phyloP scores from a whole-genome alignment of 495 filamentous ascomycete species.

The Aspergillus bridgeri region DNA sequence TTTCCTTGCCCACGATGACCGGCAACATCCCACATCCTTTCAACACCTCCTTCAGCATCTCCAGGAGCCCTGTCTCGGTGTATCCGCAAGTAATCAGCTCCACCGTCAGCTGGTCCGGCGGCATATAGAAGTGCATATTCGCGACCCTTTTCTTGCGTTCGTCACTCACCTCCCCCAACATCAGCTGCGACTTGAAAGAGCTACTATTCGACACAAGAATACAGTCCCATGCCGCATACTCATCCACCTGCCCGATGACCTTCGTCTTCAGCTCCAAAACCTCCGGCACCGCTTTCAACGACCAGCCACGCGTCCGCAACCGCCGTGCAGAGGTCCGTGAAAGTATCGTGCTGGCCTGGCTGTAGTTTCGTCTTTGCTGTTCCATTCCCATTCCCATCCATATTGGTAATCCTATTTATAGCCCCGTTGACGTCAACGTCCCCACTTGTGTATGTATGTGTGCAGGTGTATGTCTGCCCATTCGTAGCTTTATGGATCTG shows the following conservation, averaged over 20 bases:
- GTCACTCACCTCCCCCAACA: conserved; percentile 17
- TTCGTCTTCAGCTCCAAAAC: conserved; percentile 44
- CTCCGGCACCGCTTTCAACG: conserved; percentile 53
- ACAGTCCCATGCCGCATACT: conserved; percentile 35
- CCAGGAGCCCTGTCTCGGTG: conserved; percentile 44
- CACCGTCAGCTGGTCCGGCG: conserved; percentile 43
- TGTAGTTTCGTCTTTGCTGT: not conserved
- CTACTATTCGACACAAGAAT: conserved; percentile 47
- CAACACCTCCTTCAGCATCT: conserved; percentile 38
- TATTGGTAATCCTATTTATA: not conserved
- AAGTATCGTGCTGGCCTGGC: conserved; percentile 17
- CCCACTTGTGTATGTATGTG: too few species aligned
- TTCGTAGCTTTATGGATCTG: not conserved
- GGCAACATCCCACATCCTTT: conserved; percentile 40
- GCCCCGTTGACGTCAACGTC: too few species aligned
- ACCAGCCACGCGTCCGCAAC: conserved; percentile 38
- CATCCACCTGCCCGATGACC: conserved; percentile 44
- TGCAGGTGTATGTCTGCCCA: not conserved
- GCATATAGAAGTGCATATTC: conserved; percentile 56
- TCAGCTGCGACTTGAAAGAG: conserved; percentile 27
- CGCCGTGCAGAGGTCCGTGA: conserved; percentile 23
- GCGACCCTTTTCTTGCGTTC: conserved; percentile 21
- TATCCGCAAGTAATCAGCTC: conserved; percentile 55
- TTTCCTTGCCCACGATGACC: conserved; percentile 37
- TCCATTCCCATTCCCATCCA: too few species aligned